Evolutionary conservation across 345 rosid genomes (phyloP).

Genomic region (Citrus cavaleriei): DNA sequence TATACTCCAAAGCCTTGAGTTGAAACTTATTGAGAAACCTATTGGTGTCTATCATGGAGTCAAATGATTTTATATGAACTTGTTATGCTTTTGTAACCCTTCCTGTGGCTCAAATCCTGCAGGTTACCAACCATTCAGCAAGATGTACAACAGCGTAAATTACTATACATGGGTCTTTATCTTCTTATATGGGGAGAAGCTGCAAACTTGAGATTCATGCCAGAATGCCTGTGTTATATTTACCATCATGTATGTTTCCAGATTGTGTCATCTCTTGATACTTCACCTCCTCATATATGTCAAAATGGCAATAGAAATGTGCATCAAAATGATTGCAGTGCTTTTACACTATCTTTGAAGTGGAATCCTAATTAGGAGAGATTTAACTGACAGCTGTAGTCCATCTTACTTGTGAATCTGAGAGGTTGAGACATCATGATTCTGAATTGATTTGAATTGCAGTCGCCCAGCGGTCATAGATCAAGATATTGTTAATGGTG

Average conservation of each 20-base stretch:
- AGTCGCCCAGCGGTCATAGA: neutral
- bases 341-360: neutral
- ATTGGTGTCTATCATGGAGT: neutral
- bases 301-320: neutral
- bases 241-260: constrained; percentile 88
- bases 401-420: neutral
- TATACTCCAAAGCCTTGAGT: neutral
- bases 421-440: neutral
- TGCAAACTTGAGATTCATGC: constrained; percentile 98
- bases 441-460: neutral
- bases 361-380: neutral
- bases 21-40: neutral
- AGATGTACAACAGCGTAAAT: constrained; percentile 97
- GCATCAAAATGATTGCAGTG: neutral
- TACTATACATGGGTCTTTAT: constrained; percentile 92
- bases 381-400: too few species aligned
- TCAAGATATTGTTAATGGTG: neutral
- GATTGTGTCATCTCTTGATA: constrained; percentile 7
- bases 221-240: constrained; percentile 98
- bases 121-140: constrained; percentile 99
- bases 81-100: constrained; percentile 9
- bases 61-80: neutral
- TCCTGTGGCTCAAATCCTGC: constrained; percentile 20
- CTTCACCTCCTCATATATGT: constrained; percentile 7
- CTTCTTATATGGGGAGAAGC: constrained; percentile 99